Base-by-base conservation (phyloP, 2,329 filamentous ascomycete genomes). In the Sphaerulina populicola region DNA sequence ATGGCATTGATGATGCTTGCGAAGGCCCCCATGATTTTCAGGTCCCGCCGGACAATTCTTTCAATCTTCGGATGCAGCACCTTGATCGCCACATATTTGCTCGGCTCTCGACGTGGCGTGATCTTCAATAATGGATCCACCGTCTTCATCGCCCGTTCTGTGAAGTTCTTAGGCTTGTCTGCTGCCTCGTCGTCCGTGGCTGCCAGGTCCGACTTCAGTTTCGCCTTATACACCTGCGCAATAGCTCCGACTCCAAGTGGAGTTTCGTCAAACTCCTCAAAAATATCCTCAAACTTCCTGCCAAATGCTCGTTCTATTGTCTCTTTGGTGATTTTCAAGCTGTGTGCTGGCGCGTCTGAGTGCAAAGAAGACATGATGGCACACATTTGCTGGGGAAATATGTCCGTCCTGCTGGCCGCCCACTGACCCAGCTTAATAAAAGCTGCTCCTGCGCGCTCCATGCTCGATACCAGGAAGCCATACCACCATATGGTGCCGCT, bases 401-500 rank as follows among this genome's bases (percentile, higher is more conserved):
- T 95, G 69, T 98, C 93, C 38, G 90, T 87, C 66, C 93, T 79
- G 4, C 93, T 97, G 2, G 93, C 93, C 14, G 93, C 93, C 93
- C 93, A 98, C 82, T 98, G 93, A 12, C 93, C 93, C 49, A 98
- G 80, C 82, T 98, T 98, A 72, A 98, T 98, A 65, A 98, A 98
- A 0, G 93, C 89, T 40, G 93, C 90, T 0, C 93, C 93, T 14
- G 91, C 88, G 65, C 83, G 78, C 70, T 98, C 91, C 93, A 98
- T 97, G 27, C 85, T 78, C 52, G 76, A 78, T 8, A 97, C 89
- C 36, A 98, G 71, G 63, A 95, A 93, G 3, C 75, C 75, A 71
- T 96, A 98, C 93, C 93, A 98, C 88, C 87, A 95, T 2, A 97
- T 64, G 0, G 90, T 90, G 0, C 93, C 91, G 5, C 73, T 77